These are phyloP conservation scores for Pseudocercospora macadamiae DNA, from an alignment of 2,329 filamentous ascomycete genomes.

Conservation along the genomic window DNA sequence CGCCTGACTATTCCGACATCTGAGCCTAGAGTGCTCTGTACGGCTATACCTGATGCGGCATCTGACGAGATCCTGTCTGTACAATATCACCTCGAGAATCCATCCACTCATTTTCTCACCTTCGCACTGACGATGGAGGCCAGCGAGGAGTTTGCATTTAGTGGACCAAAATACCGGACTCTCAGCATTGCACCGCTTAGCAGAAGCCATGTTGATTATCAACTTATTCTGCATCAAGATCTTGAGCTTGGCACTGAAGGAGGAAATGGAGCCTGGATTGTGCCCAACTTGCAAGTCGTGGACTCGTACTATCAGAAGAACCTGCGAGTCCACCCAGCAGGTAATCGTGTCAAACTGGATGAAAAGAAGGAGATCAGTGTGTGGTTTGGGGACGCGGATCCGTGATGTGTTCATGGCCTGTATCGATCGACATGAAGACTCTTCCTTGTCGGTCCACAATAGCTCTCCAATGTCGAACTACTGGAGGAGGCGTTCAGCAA, in stretches of 20 bases:
- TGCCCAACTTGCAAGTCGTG: constrained; percentile 73
- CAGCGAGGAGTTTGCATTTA: constrained; percentile 89
- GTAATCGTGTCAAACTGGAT: constrained; percentile 65
- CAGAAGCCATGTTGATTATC: constrained; percentile 72
- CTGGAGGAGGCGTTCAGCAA: not conserved
- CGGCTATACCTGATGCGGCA: constrained; percentile 34
- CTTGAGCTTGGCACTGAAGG: constrained; percentile 10
- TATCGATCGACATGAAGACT: not conserved
- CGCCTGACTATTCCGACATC: constrained; percentile 77
- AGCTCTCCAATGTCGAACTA: not conserved
- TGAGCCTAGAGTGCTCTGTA: constrained; percentile 80
- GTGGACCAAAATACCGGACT: constrained; percentile 78
- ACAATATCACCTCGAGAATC: constrained; percentile 82
- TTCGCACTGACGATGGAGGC: constrained; percentile 93
- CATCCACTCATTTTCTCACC: constrained; percentile 89
- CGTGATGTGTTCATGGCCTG: not conserved
- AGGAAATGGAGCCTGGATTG: constrained; percentile 63
- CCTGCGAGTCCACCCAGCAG: constrained; percentile 76
- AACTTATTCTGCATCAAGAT: constrained; percentile 65
- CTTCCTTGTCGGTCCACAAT: not conserved
- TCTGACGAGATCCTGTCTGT: constrained; percentile 43
- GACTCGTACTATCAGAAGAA: constrained; percentile 95
- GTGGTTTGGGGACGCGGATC: constrained; percentile 3
- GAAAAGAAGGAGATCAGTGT: constrained; percentile 51
- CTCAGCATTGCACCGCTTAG: constrained; percentile 83